Conservation (phyloP, 768 basidiomycete species). For the Leucosporidium scottii region DNA sequence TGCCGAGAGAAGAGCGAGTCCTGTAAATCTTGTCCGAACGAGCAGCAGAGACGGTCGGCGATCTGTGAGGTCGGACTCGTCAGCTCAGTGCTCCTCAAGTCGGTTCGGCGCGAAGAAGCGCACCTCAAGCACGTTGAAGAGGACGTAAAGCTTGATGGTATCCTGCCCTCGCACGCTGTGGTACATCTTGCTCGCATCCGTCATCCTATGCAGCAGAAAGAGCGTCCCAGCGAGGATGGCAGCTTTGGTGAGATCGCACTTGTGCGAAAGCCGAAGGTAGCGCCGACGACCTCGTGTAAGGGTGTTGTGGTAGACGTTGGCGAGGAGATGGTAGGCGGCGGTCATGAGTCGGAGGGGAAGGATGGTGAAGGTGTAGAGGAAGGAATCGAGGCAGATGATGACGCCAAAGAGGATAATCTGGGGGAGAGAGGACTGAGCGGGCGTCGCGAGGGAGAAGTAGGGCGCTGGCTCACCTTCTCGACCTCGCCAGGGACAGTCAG, state of each 20-base stretch:
- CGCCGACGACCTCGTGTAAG: slow-evolving; percentile 36
- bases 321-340: slow-evolving; percentile 50
- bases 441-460: background rate
- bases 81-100: background rate
- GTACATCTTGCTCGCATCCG: slow-evolving; percentile 96
- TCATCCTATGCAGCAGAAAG: slow-evolving; percentile 65
- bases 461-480: slow-evolving; percentile 64
- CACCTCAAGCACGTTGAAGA: slow-evolving; percentile 97
- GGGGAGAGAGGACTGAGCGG: background rate
- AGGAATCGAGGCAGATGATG: slow-evolving; percentile 88
- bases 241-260: slow-evolving; percentile 81
- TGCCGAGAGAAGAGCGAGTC: slow-evolving; percentile 94
- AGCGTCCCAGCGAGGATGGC: slow-evolving; percentile 69
- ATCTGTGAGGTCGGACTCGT: slow-evolving; percentile 54
- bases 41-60: slow-evolving; percentile 85
- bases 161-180: slow-evolving; percentile 96
- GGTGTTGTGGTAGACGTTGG: slow-evolving; percentile 43
- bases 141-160: slow-evolving; percentile 96
- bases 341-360: slow-evolving; percentile 78
- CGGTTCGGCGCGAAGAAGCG: slow-evolving; percentile 36
- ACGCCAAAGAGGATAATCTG: slow-evolving; percentile 89
- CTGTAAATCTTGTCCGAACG: slow-evolving; percentile 93
- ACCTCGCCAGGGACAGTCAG: slow-evolving; percentile 82
- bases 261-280: slow-evolving; percentile 72
- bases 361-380: slow-evolving; percentile 96